A percentile compares a stretch with the other conserved stretches of the same genome.
Conservation (phyloP, 805 yeast genomes). For the Candida sakaeoensis region DNA sequence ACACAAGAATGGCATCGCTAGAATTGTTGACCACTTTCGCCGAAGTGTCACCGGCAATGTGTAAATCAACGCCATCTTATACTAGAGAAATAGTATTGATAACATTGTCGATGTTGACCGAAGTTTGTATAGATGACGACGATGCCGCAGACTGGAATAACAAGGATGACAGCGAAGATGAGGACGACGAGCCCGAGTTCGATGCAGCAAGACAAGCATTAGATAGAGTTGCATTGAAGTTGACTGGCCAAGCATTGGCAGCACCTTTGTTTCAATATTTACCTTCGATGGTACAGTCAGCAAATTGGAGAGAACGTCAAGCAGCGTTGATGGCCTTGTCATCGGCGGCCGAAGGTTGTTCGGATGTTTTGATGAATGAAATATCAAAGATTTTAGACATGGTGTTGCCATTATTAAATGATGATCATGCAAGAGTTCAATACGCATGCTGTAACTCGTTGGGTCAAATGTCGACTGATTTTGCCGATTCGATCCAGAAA, state of each 20-base stretch:
- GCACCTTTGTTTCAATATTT: slow-evolving; percentile 82
- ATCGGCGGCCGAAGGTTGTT: slow-evolving; percentile 96
- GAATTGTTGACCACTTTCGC: slow-evolving; percentile 88
- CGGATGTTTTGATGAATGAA: slow-evolving; percentile 79
- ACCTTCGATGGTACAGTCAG: slow-evolving; percentile 75
- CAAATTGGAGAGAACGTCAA: slow-evolving; percentile 90
- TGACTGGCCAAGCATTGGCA: slow-evolving; percentile 81
- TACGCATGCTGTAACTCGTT: slow-evolving; percentile 96
- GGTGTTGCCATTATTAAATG: slow-evolving; percentile 80
- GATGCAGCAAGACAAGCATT: slow-evolving; percentile 93
- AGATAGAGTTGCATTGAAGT: slow-evolving; percentile 80
- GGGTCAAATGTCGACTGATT: slow-evolving; percentile 96
- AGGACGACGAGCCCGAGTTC: slow-evolving; percentile 77
- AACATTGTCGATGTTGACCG: slow-evolving; percentile 84
- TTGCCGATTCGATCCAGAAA: slow-evolving; percentile 83
- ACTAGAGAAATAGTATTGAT: slow-evolving; percentile 67
- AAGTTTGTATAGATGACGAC: slow-evolving; percentile 84
- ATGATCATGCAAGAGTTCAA: slow-evolving; percentile 90
- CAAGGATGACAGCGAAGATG: slow-evolving; percentile 70
- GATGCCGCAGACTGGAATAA: slow-evolving; percentile 87
- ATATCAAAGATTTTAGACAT: slow-evolving; percentile 78
- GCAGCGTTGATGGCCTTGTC: slow-evolving; percentile 97
- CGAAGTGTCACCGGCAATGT: slow-evolving; percentile 94
- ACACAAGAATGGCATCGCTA: slow-evolving; percentile 79
- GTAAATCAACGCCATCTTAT: slow-evolving; percentile 73